Conservation (phyloP, 2,329 filamentous ascomycete species). For the Beauveria australis region DNA sequence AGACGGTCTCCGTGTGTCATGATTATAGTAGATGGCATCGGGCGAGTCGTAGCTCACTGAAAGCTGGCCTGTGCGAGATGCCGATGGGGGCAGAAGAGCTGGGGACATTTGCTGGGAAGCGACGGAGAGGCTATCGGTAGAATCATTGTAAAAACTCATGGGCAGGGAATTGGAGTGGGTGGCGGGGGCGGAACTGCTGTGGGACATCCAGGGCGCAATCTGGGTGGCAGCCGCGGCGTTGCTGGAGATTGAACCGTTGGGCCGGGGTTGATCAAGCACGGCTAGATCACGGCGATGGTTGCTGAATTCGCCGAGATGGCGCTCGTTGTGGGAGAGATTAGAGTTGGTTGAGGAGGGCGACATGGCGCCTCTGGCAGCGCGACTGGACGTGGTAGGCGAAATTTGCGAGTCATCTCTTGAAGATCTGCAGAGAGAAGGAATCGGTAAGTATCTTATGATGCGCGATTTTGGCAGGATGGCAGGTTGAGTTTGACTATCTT, state of each 20-base stretch:
- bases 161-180: conserved; percentile 30
- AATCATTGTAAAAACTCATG: conserved; percentile 66
- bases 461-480: background rate
- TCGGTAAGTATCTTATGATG: background rate
- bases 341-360: conserved; percentile 27
- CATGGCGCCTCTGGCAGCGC: conserved; percentile 34
- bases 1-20: conserved; percentile 75
- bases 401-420: conserved; percentile 35
- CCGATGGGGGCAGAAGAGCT: conserved; percentile 52
- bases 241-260: conserved; percentile 36
- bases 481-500: background rate
- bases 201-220: conserved; percentile 51
- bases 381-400: conserved; percentile 40
- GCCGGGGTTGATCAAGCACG: conserved; percentile 55
- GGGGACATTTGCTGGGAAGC: conserved; percentile 65
- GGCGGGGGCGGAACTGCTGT: conserved; percentile 24
- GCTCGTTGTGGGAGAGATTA: conserved; percentile 33
- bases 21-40: conserved; percentile 49
- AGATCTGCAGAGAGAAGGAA: conserved; percentile 8
- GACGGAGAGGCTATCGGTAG: conserved; percentile 58
- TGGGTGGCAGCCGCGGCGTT: conserved; percentile 43
- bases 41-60: conserved; percentile 51
- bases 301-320: conserved; percentile 51
- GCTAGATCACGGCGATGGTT: conserved; percentile 67
- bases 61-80: conserved; percentile 21